phyloP scores from a whole-genome alignment of 768 basidiomycete genomes.

The Macrolepiota albuminosa region DNA sequence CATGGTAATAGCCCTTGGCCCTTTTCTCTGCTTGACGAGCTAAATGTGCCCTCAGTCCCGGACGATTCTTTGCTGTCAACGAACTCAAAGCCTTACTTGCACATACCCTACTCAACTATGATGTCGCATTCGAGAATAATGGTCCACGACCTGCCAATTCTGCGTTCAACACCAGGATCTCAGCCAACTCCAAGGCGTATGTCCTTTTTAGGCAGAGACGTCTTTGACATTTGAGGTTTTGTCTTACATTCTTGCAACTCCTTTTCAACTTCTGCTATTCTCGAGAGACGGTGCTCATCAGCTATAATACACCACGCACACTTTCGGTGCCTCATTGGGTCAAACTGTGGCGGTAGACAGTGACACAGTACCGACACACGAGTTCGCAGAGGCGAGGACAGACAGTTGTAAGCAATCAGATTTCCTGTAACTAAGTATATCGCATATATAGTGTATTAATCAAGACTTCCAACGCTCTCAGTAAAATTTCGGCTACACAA shows the following conservation, averaged over 20 bases:
- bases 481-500: too few species aligned
- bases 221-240: not conserved
- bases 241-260: not conserved
- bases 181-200: slow-evolving; percentile 27
- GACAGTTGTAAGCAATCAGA: too few species aligned
- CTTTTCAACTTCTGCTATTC: not conserved
- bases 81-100: slow-evolving; percentile 34
- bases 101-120: slow-evolving; percentile 31
- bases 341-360: not conserved
- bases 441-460: too few species aligned
- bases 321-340: not conserved
- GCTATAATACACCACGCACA: not conserved
- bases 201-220: slow-evolving; percentile 29
- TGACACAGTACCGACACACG: too few species aligned
- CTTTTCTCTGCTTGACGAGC: not conserved
- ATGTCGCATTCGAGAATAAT: slow-evolving; percentile 22
- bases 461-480: too few species aligned
- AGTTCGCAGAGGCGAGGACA: too few species aligned
- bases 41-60: slow-evolving; percentile 22
- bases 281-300: not conserved
- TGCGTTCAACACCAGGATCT: not conserved
- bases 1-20: not conserved
- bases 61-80: slow-evolving; percentile 36
- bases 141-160: not conserved
- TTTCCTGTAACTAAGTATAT: too few species aligned